Evolutionary conservation across 352 stramenopile species (phyloP).

Genomic region (Phytopythium ostracodes): DNA sequence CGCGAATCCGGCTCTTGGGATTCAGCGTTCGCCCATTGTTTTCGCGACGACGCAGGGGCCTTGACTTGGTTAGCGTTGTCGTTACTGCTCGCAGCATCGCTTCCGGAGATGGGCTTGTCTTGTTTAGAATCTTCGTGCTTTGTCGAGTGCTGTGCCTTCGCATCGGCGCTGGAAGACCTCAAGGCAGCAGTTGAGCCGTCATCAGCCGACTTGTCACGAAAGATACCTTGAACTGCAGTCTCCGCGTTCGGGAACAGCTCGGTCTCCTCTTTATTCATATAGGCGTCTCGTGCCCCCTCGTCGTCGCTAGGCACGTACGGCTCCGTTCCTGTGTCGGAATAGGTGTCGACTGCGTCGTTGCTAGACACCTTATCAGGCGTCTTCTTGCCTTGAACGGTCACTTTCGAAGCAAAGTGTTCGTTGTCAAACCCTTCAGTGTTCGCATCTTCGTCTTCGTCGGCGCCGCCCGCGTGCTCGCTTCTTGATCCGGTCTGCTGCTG

Average conservation of each 20-base stretch:
- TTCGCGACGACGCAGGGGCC: neutral
- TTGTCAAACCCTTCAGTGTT: neutral
- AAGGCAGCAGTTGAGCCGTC: too few species aligned
- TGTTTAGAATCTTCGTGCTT: neutral
- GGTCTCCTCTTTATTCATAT: slow-evolving; percentile 8
- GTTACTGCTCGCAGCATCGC: neutral
- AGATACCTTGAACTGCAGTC: neutral
- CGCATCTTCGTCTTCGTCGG: neutral
- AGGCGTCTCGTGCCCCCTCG: slow-evolving; percentile 10
- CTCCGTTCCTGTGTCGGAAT: slow-evolving; percentile 21
- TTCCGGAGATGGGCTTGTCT: neutral
- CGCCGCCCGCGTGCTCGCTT: neutral
- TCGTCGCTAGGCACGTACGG: slow-evolving; percentile 13
- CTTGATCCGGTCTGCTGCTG: neutral
- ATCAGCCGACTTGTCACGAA: neutral
- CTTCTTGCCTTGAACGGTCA: neutral
- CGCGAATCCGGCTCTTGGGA: neutral
- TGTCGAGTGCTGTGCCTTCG: neutral
- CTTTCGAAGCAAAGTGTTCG: neutral
- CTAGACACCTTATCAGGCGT: neutral
- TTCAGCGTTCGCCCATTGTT: neutral
- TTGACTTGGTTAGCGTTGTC: neutral
- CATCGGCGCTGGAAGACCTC: too few species aligned
- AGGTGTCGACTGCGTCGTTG: slow-evolving; percentile 14
- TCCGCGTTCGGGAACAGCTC: neutral